Conservation (phyloP, 1,139 yeast genomes). For the Geotrichum europaeum region DNA sequence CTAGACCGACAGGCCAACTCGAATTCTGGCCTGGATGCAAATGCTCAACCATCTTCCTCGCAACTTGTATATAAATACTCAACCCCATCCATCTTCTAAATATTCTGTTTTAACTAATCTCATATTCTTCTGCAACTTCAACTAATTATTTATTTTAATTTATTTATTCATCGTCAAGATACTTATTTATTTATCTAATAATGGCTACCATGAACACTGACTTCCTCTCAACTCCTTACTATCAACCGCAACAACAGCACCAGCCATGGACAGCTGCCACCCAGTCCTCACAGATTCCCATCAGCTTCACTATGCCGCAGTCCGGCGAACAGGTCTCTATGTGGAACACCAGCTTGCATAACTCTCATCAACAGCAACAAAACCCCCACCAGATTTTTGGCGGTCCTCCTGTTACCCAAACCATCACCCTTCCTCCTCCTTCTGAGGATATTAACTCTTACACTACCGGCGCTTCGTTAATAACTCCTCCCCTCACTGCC, state of each 20-base stretch:
- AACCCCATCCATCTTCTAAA: background rate
- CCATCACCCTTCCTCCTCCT: slow-evolving; percentile 1
- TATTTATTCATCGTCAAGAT: background rate
- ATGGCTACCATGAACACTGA: slow-evolving; percentile 10
- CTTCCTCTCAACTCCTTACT: slow-evolving; percentile 9
- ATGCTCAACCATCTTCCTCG: background rate
- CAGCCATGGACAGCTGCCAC: slow-evolving; percentile 2
- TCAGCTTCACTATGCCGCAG: background rate
- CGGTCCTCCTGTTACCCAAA: slow-evolving; percentile 10
- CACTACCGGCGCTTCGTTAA: background rate
- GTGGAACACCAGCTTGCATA: slow-evolving; percentile 2
- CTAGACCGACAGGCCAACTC: background rate
- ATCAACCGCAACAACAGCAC: background rate
- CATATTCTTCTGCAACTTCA: background rate
- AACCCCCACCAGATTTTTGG: background rate
- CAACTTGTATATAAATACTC: background rate
- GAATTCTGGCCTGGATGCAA: background rate
- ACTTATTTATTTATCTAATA: background rate
- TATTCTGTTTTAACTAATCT: background rate
- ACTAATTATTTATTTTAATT: background rate
- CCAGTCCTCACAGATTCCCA: background rate
- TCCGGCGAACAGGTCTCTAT: background rate
- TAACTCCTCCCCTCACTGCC: background rate
- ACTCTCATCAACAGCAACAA: background rate
- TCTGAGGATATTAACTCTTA: background rate